Evolutionary conservation across 768 basidiomycete species (phyloP), one percentile per base, ranked within the genome.

Genomic region (Hemileccinum impolitum): DNA sequence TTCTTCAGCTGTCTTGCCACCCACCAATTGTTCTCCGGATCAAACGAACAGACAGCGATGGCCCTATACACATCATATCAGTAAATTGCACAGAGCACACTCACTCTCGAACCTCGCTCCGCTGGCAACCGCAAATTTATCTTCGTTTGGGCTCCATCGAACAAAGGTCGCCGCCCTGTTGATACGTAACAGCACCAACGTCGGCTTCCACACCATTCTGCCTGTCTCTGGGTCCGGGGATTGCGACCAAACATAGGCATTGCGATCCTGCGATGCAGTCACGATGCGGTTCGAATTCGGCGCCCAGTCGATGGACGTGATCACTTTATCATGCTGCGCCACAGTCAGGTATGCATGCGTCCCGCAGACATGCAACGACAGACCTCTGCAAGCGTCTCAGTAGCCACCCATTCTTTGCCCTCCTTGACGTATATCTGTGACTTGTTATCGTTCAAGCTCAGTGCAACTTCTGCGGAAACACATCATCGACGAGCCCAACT

Each of bases 11-110:
- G 87, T 65, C 91, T 93, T 15, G 94, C 86, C 4, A 96, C 91
- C 96, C 96, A 99, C 96, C 96, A 99, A 68, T 99, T 89, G 71
- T 89, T 94, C 74, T 99, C 96, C 10, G 88, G 78, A 65, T 99
- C 96, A 63, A 96, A 99, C 15, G 90, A 94, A 67, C 96, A 99
- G 42, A 99, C 81, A 11, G 94, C 91, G 59, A 98, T 94, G 31
- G 94, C 89, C 35, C 95, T 91, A 36, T 18, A 18, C 14, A 44
- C 35, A n/a, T 2, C 21, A 39, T n/a, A n/a, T 47, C 43, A 50
- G 50, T 32, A 17, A 12, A 5, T 12, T 7, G 31, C 5, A 13
- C 15, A 10, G 42, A 47, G 39, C 19, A 25, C 43, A 6, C 14
- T 9, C 40, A 7, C 2, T 6, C 41, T 45, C 39, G 17, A 59